These are phyloP conservation scores for Penicillium sclerotiorum DNA, from an alignment of 2,329 filamentous ascomycete species.

Conservation along the genomic window DNA sequence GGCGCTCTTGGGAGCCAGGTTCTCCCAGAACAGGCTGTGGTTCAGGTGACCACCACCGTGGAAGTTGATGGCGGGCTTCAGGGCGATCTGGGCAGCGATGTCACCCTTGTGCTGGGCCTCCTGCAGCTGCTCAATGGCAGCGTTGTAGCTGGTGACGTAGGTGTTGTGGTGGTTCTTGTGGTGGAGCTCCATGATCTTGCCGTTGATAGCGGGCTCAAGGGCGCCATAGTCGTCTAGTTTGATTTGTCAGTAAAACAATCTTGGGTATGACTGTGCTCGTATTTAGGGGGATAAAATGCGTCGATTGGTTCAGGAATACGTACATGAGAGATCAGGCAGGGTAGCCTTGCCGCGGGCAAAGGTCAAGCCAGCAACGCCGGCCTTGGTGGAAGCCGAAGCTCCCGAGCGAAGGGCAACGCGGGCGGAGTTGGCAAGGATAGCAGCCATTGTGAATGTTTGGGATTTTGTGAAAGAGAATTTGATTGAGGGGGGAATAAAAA, in stretches of 20 bases:
- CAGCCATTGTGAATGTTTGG: slow-evolving; percentile 62
- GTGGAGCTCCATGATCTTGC: slow-evolving; percentile 95
- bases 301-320: slow-evolving; percentile 27
- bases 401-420: slow-evolving; percentile 72
- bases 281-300: not conserved
- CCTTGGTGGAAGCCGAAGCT: slow-evolving; percentile 57
- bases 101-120: slow-evolving; percentile 59
- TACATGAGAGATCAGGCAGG: slow-evolving; percentile 83
- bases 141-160: slow-evolving; percentile 88
- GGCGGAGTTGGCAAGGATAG: slow-evolving; percentile 71
- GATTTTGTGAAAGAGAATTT: not conserved
- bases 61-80: slow-evolving; percentile 66
- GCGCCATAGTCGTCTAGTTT: slow-evolving; percentile 83
- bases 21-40: slow-evolving; percentile 69
- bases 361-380: slow-evolving; percentile 68
- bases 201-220: slow-evolving; percentile 80
- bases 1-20: slow-evolving; percentile 63
- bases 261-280: no score
- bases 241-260: not conserved
- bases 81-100: slow-evolving; percentile 59
- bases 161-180: slow-evolving; percentile 94
- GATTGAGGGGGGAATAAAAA: slow-evolving; percentile 6
- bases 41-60: slow-evolving; percentile 66
- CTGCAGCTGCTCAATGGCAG: slow-evolving; percentile 70
- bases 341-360: slow-evolving; percentile 88